Evolutionary conservation across 371 early-diverging fungal genomes (phyloP).

Genomic region (Lichtheimia hyalospora): DNA sequence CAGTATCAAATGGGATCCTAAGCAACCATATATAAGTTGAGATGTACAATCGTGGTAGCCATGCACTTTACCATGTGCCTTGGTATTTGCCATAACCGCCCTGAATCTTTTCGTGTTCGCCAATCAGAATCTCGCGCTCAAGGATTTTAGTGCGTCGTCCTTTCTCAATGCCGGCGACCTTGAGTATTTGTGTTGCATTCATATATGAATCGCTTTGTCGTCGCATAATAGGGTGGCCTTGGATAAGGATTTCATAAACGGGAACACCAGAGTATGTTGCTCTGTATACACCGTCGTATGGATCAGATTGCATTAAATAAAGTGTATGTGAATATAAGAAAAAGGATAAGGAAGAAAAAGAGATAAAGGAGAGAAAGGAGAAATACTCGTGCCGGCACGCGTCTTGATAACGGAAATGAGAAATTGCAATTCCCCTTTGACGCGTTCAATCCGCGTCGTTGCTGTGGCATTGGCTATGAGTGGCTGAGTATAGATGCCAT

Average conservation of each 20-base stretch:
- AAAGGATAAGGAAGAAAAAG: not conserved
- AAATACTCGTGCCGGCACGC: not conserved
- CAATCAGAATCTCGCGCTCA: constrained; percentile 82
- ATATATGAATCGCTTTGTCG: constrained; percentile 85
- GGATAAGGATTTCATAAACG: constrained; percentile 84
- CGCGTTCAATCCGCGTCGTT: not conserved
- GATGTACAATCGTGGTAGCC: not conserved
- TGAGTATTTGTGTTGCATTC: constrained; percentile 96
- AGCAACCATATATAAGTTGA: not conserved
- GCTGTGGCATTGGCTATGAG: not conserved
- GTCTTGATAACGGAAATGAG: not conserved
- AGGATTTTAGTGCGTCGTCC: constrained; percentile 90
- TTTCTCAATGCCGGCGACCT: constrained; percentile 95
- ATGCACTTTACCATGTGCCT: constrained; percentile 77
- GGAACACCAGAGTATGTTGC: constrained; percentile 86
- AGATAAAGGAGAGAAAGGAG: not conserved
- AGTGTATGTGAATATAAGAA: not conserved
- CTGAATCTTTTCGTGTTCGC: constrained; percentile 93
- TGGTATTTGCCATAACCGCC: constrained; percentile 98
- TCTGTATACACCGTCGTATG: constrained; percentile 33
- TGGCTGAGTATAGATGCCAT: not conserved
- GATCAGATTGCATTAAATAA: not conserved
- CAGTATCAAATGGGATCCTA: constrained; percentile 84
- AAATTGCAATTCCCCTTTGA: not conserved
- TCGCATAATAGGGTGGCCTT: constrained; percentile 89